Percentiles rank a stretch among this genome's conserved stretches.
These are phyloP conservation scores for Penicillium sp. DNA, from an alignment of 2,329 filamentous ascomycete genomes.

Conservation along the genomic window DNA sequence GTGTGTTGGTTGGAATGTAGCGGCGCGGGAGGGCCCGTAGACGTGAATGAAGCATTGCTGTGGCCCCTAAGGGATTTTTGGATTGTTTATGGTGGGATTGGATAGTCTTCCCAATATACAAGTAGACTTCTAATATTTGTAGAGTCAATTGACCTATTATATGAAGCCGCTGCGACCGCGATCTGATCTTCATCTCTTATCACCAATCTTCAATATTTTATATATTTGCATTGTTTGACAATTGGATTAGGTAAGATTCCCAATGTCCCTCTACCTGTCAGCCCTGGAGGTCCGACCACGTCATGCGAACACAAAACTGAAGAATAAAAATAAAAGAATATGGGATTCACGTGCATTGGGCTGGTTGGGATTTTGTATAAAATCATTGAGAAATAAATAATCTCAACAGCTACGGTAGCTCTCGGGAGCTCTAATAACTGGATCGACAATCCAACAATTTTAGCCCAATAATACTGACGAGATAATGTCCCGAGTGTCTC, in stretches of 20 bases:
- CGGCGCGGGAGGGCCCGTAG: slow-evolving; percentile 31
- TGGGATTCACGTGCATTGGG: neutral
- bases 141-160: neutral
- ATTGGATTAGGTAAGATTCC: neutral
- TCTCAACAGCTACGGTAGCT: neutral
- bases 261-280: neutral
- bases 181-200: neutral
- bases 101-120: neutral
- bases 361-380: neutral
- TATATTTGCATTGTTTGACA: slow-evolving; percentile 9
- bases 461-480: neutral
- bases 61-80: neutral
- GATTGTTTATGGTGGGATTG: neutral
- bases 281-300: slow-evolving; percentile 7
- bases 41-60: slow-evolving; percentile 31
- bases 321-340: neutral
- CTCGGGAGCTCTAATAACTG: neutral
- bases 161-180: neutral
- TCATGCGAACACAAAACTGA: neutral
- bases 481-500: slow-evolving; percentile 3
- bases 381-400: neutral
- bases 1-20: slow-evolving; percentile 4
- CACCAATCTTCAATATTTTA: neutral
- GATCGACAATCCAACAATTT: neutral
- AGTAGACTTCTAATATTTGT: neutral